These are phyloP conservation scores for Cercis canadensis DNA, from an alignment of 306 rosid species.

Conservation along the genomic window DNA sequence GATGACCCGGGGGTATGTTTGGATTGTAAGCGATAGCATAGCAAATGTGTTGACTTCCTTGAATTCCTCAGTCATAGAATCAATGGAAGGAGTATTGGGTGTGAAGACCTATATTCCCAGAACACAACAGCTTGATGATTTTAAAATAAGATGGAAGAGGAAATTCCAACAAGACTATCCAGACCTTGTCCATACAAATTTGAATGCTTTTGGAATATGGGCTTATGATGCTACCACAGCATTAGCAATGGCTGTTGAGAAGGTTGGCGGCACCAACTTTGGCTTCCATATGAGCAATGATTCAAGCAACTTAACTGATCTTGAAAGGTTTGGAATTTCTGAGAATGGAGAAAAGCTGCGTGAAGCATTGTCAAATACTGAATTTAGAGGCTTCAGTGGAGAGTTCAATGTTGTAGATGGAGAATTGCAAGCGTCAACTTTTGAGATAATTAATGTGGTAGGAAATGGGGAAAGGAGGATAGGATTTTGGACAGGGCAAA, in stretches of 20 bases:
- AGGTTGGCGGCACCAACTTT: conserved; percentile 2
- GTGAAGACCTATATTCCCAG: conserved; percentile 31
- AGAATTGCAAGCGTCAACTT: too few relatives aligned
- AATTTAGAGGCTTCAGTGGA: conserved; percentile 47
- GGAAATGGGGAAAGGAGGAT: too few relatives aligned
- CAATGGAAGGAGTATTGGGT: conserved; percentile 31
- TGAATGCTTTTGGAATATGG: conserved; percentile 24
- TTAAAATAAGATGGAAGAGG: too few relatives aligned
- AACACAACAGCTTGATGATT: neutral
- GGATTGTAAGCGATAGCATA: conserved; percentile 25
- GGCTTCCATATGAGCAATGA: neutral
- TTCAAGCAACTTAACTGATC: conserved; percentile 31
- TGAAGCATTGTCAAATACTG: conserved; percentile 9
- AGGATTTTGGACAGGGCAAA: too few relatives aligned
- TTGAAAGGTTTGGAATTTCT: conserved; percentile 33
- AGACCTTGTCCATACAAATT: too few relatives aligned
- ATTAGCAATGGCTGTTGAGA: too few relatives aligned
- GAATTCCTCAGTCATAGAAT: too few relatives aligned
- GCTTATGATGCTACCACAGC: too few relatives aligned
- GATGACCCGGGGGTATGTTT: conserved; percentile 39
- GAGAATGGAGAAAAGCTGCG: conserved; percentile 34
- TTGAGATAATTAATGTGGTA: too few relatives aligned
- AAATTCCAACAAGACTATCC: too few relatives aligned
- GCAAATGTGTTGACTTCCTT: neutral
- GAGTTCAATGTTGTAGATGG: too few relatives aligned